Percentiles rank a stretch among this genome's conserved stretches.
These are phyloP conservation scores for Penstemon barbatus DNA, from an alignment of 257 asterid species.

Conservation along the genomic window DNA sequence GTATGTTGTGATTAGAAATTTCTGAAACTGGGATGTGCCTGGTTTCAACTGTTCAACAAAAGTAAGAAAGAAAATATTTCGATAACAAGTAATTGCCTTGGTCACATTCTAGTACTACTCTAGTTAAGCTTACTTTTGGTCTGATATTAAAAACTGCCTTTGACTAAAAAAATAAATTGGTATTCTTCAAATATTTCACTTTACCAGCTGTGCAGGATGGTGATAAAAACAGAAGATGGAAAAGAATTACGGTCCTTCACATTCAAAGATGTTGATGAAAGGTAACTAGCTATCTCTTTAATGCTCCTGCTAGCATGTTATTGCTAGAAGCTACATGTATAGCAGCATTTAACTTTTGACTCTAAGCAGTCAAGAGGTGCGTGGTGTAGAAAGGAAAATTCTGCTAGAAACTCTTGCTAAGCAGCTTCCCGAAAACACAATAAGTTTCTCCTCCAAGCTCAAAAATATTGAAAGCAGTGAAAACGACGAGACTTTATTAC, in stretches of 20 bases:
- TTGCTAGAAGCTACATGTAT: neutral
- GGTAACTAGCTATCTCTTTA: conserved; percentile 44
- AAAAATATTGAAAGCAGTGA: conserved; percentile 39
- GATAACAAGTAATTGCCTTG: too few relatives aligned
- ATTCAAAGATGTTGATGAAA: conserved; percentile 71
- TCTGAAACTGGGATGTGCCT: neutral
- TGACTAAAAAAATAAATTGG: neutral
- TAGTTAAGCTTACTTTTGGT: neutral
- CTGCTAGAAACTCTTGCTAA: conserved; percentile 73
- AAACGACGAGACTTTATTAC: conserved; percentile 43
- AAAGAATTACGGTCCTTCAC: conserved; percentile 63
- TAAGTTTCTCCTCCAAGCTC: conserved; percentile 74
- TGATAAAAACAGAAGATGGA: conserved; percentile 69
- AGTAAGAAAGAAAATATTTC: neutral
- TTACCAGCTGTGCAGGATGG: conserved; percentile 60
- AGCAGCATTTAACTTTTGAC: neutral
- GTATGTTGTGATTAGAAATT: neutral
- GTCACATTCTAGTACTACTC: neutral
- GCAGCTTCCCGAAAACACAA: conserved; percentile 56
- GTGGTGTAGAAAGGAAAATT: conserved; percentile 80
- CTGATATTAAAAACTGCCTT: neutral
- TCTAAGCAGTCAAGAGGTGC: conserved; percentile 82
- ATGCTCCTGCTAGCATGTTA: conserved; percentile 14
- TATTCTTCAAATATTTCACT: conserved; percentile 23
- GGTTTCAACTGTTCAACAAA: neutral